Base-by-base conservation (phyloP, 345 rosid species). In the Carallia brachiata region DNA sequence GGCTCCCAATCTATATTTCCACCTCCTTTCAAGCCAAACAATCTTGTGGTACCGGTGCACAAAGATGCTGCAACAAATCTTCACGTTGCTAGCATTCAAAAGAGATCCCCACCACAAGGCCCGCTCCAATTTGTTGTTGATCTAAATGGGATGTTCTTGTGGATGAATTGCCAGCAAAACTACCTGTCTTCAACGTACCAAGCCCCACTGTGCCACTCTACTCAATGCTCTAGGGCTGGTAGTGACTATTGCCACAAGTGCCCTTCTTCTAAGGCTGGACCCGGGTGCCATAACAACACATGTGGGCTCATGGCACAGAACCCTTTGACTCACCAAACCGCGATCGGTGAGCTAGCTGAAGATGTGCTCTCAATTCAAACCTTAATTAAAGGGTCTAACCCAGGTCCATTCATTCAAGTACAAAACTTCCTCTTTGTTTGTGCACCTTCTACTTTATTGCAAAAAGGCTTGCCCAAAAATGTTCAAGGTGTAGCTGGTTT, bases 271-370 rank as follows among this genome's bases (percentile, higher is more conserved):
- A 62, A 28, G 17, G 69, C 73, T 1, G 32, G 79, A 48, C 77
- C 80, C 0, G 82, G 82, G 10, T 80, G 86, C 82, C 86, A 80
- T 44, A 80, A 77, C 58, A 72, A 75, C 69, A 65, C 84, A 6
- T 83, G 86, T 63, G 86, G 75, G 19, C 31, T 83, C 63, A 65
- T 70, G 75, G 36, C 82, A 0, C 3, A 1, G 36, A 83, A 80
- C 74, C 86, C 77, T 1, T 31, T 77, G 53, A 63, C 80, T 0
- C 65, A 66, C 27, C 74, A 58, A 19, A 18, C 6, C 0, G 77
- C 73, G 50, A 70, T 72, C 44, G 60, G 76, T 2, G 80, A 77
- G 81, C 81, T 82, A 37, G 83, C 79, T 1, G 66, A 77, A 60
- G 86, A 79, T 65, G 70, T 72, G 47, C 71, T 79, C 62, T 68